Evolutionary conservation across 1,284 basidiomycete species (phyloP), one percentile per base, ranked within the genome.

Genomic region (Gastroboletus turbinatus): DNA sequence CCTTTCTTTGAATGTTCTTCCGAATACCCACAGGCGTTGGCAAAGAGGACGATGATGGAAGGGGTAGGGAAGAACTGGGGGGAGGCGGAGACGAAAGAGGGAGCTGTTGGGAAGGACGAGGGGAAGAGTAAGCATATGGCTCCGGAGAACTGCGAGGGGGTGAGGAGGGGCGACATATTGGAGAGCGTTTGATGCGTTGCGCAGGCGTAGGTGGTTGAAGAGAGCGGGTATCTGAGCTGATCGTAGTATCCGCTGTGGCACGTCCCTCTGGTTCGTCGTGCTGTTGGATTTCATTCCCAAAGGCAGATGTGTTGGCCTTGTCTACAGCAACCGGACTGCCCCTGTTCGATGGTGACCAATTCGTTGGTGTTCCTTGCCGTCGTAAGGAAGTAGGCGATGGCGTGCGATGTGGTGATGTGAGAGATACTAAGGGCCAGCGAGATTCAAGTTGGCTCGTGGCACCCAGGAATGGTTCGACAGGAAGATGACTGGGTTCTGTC

Each of bases 171-270:
- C 16, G 42, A 46, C 45, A 57, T 39, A 32, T 23, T 23, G 54
- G 36, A 10, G 55, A 66, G 11, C 8, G 48, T 19, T 39, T 60
- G 8, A 51, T 50, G 42, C 67, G 63, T 51, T 71, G 68, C 4
- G 71, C 63, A 14, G 71, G 71, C 6, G 70, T 70, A 42, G 71
- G 71, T 23, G 69, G 65, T 40, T 58, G 71, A 44, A 60, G 52
- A 39, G 68, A 69, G 45, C 4, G 36, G 21, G 47, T 46, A 21
- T 63, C 65, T 10, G 56, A 53, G 1, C 32, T 29, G 3, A 38
- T n/a, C 25, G 11, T n/a, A 9, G 44, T 27, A 49, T 60, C 58
- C 11, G 9, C 9, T 13, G 40, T 35, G 39, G 17, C 2, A 2
- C 48, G 48, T 1, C 29, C 49, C 10, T 52, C 54, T 21, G n/a